Evolutionary conservation across 2,329 filamentous ascomycete species (phyloP), one percentile per base, ranked within the genome.

Genomic region (Colletotrichum sp.): DNA sequence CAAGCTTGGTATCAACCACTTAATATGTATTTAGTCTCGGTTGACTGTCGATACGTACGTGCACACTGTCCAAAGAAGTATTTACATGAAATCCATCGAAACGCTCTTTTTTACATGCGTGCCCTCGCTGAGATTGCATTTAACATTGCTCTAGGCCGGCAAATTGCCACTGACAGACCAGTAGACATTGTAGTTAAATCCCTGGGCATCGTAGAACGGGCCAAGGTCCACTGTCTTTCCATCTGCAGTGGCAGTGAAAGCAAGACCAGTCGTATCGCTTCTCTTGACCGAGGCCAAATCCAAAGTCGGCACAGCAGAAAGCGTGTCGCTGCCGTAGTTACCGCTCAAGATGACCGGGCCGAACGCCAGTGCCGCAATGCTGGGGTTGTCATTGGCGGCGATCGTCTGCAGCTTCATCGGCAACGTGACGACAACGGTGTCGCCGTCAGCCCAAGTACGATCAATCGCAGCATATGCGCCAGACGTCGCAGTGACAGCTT

Each of bases 341-440:
- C 86, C 89, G 2, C 84, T 81, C 18, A 90, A 78, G 6, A 90
- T 80, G 0, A 85, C 84, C 0, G 88, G 89, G 0, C 89, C 89
- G 68, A 85, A 90, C 0, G 87, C 87, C 13, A 90, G 62, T 0
- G 88, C 88, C 4, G 85, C 88, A 3, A 89, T 72, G 5, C 66
- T 80, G 5, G 79, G 62, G 36, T 89, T 83, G 69, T 90, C 88
- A 71, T 90, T 89, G n/a, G 89, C 87, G 0, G 84, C 75, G 2
- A 90, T 79, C 0, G 83, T 83, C 7, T 84, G 83, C 1, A 90
- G 79, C 16, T 79, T 80, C 87, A 89, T 89, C 0, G 88, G 88
- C 4, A 90, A 79, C n/a, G 80, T 83, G 6, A 90, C 78, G 0
- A 81, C 82, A 5, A 90, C 84, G 1, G 64, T 82, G 73, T 90